Evolutionary conservation across 1,284 basidiomycete species (phyloP).

Genomic region (Ustilago trichophora): DNA sequence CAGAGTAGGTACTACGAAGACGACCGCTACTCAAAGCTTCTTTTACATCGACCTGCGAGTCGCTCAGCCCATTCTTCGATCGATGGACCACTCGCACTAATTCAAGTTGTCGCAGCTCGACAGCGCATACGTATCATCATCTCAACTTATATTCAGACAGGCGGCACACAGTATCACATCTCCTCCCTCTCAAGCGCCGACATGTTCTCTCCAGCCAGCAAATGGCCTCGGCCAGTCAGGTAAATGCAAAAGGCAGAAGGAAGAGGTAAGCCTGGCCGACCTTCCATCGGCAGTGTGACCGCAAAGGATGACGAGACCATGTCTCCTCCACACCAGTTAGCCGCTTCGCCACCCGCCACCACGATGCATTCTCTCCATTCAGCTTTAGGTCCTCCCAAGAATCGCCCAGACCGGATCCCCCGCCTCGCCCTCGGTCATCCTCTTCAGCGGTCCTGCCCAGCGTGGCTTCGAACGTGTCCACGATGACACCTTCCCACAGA

Average conservation of each 20-base stretch:
- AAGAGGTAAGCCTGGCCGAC: background rate
- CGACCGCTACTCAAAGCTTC: too few relatives aligned
- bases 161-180: too few relatives aligned
- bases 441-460: slow-evolving; percentile 31
- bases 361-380: slow-evolving; percentile 22
- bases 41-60: too few relatives aligned
- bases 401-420: slow-evolving; percentile 13
- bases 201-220: background rate
- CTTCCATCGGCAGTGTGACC: background rate
- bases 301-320: too few relatives aligned
- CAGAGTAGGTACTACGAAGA: too few relatives aligned
- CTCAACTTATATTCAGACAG: too few relatives aligned
- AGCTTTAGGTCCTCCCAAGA: slow-evolving; percentile 12
- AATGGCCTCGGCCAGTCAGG: background rate
- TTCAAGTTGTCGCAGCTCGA: too few relatives aligned
- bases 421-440: slow-evolving; percentile 31
- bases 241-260: background rate
- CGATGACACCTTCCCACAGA: slow-evolving; percentile 30
- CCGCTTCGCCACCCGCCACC: slow-evolving; percentile 3
- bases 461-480: slow-evolving; percentile 36
- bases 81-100: too few relatives aligned
- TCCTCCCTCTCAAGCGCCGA: too few relatives aligned
- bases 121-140: too few relatives aligned
- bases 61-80: too few relatives aligned
- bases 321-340: slow-evolving; percentile 25